Evolutionary conservation across 1,139 yeast species (phyloP), one percentile per base, ranked within the genome.

Genomic region (Suhomyces yuchorum): DNA sequence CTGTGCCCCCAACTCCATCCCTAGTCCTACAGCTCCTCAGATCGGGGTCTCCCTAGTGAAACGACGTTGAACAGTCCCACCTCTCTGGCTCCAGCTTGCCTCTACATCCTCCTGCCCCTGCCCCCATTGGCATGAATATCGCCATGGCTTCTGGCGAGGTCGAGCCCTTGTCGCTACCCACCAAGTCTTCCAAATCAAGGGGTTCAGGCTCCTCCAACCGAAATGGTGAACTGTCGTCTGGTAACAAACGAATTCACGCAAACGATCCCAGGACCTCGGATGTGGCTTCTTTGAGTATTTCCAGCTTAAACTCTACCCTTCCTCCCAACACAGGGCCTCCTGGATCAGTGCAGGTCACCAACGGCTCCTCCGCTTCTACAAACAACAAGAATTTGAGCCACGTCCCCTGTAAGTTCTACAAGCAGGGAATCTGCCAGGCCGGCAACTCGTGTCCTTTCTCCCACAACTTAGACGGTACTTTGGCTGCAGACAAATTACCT

Each of bases 371-470:
- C 37, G 34, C 55, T 6, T 17, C 47, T 7, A 20, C 45, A 19
- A 38, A 51, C 35, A 66, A 56, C 56, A 75, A 74, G 51, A 75
- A 85, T 59, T 75, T 87, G 46, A 84, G 95, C 46, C 99, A 92
- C 67, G 98, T 92, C 35, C 98, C 99, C 1, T 92, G 99, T 67
- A 92, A 92, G 69, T 92, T 93, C 71, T 91, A 77, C 65, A 77
- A 82, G 53, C 97, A 91, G 63, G 97, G 98, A 0, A 82, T 87
- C 17, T 92, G 98, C 66, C 97, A 91, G 67, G 98, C 98, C 1
- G 98, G 98, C 11, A 75, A 73, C 48, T 77, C 93, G 2, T 93
- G 98, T 66, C 97, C 97, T 2, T 93, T 93, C 61, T 85, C 96
- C 38, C 98, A 93, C 64, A 80, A 87, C 40, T 67, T 82, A 48